Base-by-base conservation (phyloP, 2,329 filamentous ascomycete species). In the Samsoniella hepiali region DNA sequence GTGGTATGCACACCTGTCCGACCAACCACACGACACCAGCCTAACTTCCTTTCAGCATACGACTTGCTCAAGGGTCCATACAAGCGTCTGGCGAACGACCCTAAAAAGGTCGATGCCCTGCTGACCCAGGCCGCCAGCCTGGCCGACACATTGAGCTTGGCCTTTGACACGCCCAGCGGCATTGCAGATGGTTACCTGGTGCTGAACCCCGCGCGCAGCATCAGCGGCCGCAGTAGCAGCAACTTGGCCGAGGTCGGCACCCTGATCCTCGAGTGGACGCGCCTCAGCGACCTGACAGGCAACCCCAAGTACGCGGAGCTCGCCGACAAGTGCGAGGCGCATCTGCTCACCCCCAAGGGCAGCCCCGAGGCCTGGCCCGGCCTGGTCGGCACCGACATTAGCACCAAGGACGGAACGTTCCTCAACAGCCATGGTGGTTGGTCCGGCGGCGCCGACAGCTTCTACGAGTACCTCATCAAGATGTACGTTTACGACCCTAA, bases 181-280 rank as follows among this genome's bases (percentile, higher is more conserved):
- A 79, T 94, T 31, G 91, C 91, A 0, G 84, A 84, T 71, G 93
- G 93, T 72, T 81, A 80, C 36, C 73, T 95, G 32, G 76, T 81
- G 67, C 85, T 91, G 69, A 74, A 76, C 54, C 81, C 81, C 2
- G 74, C 79, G 45, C 77, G 79, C 3, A 71, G 74, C 34, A 76
- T 79, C 51, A 80, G 81, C 50, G 79, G 79, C 2, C 75, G 80
- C 1, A 77, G 73, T 1, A 85, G 81, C n/a, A 93, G 91, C 71
- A 87, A 88, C 1, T 77, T 94, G 34, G 91, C 91, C 11, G 89
- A 87, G 1, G 85, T 87, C 22, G 91, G 91, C 27, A 91, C 89
- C 1, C 77, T 95, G n/a, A 85, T 93, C 1, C 80, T 94, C 1
- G 91, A 95, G 76, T 95, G 90, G 91, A 89, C 87, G 6, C 88